Percentiles rank a stretch among this genome's conserved stretches.
These are phyloP conservation scores for Hypoxylon sp. DNA, from an alignment of 2,329 filamentous ascomycete species.

Conservation along the genomic window DNA sequence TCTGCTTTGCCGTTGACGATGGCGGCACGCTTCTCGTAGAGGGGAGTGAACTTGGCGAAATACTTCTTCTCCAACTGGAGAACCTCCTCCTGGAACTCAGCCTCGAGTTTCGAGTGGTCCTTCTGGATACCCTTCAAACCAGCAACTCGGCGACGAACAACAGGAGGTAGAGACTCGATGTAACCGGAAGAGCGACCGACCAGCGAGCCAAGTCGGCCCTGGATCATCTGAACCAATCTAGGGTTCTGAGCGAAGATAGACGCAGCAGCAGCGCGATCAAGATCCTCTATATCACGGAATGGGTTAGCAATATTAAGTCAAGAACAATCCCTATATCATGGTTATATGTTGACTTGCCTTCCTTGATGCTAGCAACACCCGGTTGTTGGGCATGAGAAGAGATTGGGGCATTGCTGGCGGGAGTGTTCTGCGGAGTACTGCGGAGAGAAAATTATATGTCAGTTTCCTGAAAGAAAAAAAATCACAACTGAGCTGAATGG, in stretches of 20 bases:
- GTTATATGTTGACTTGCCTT: conserved; percentile 76
- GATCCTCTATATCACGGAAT: conserved; percentile 77
- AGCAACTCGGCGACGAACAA: conserved; percentile 92
- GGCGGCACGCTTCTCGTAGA: conserved; percentile 93
- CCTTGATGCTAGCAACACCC: conserved; percentile 93
- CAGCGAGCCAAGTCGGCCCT: conserved; percentile 93
- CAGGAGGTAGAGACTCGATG: conserved; percentile 92
- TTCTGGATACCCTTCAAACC: conserved; percentile 98
- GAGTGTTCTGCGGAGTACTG: conserved; percentile 99
- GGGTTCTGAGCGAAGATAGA: conserved; percentile 97
- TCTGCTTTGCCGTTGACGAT: conserved; percentile 92
- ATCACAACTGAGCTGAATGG: conserved; percentile 27
- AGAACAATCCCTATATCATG: conserved; percentile 5
- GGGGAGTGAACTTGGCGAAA: conserved; percentile 97
- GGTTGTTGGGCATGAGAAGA: conserved; percentile 97
- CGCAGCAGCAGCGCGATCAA: conserved; percentile 88
- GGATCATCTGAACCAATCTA: conserved; percentile 95
- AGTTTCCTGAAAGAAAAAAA: conserved; percentile 45
- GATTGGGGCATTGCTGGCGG: conserved; percentile 94
- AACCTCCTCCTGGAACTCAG: conserved; percentile 98
- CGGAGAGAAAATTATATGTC: conserved; percentile 57
- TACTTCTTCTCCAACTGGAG: conserved; percentile 99
- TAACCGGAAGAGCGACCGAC: conserved; percentile 97
- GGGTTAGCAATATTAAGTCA: conserved; percentile 45
- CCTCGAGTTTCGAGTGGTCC: conserved; percentile 98